Percentiles rank a stretch among this genome's conserved stretches.
These are phyloP conservation scores for Sporothrix sp. DNA, from an alignment of 2,329 filamentous ascomycete species.

Conservation along the genomic window DNA sequence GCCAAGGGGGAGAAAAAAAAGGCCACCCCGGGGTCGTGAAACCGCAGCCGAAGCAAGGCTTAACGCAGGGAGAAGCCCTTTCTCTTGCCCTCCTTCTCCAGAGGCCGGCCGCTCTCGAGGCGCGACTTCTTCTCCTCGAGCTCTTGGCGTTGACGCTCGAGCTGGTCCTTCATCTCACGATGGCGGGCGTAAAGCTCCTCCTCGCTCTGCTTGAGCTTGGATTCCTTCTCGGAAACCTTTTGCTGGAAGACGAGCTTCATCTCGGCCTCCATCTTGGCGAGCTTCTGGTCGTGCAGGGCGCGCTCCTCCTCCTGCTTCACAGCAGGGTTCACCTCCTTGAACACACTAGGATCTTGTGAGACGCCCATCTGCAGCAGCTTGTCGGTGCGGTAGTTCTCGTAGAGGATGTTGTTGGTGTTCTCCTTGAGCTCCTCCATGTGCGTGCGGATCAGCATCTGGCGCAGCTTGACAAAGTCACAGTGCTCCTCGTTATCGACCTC, in stretches of 20 bases:
- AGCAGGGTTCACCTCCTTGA: slow-evolving; percentile 99
- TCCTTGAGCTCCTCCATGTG: slow-evolving; percentile 99
- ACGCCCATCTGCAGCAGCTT: slow-evolving; percentile 99
- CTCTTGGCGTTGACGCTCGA: slow-evolving; percentile 88
- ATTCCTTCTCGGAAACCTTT: slow-evolving; percentile 99
- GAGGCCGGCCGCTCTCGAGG: slow-evolving; percentile 85
- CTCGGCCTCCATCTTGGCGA: slow-evolving; percentile 99
- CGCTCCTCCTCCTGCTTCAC: slow-evolving; percentile 99
- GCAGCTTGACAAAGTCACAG: slow-evolving; percentile 98
- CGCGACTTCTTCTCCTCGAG: slow-evolving; percentile 97
- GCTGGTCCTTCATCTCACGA: slow-evolving; percentile 99
- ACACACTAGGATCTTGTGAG: slow-evolving; percentile 94
- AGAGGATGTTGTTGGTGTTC: slow-evolving; percentile 91
- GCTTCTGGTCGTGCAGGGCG: slow-evolving; percentile 96
- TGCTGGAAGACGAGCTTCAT: slow-evolving; percentile 99
- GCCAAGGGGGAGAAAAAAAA: not conserved
- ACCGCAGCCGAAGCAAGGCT: slow-evolving; percentile 23
- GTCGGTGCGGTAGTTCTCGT: slow-evolving; percentile 99
- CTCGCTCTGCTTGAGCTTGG: slow-evolving; percentile 98
- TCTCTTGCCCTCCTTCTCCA: slow-evolving; percentile 97
- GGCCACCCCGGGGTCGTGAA: not conserved
- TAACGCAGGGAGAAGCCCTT: slow-evolving; percentile 99
- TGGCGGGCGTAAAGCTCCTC: slow-evolving; percentile 97
- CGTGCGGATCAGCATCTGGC: slow-evolving; percentile 98
- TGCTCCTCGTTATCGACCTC: slow-evolving; percentile 99